phyloP scores from a whole-genome alignment of 108 stramenopile genomes.

The Stephanodiscus minutulus region DNA sequence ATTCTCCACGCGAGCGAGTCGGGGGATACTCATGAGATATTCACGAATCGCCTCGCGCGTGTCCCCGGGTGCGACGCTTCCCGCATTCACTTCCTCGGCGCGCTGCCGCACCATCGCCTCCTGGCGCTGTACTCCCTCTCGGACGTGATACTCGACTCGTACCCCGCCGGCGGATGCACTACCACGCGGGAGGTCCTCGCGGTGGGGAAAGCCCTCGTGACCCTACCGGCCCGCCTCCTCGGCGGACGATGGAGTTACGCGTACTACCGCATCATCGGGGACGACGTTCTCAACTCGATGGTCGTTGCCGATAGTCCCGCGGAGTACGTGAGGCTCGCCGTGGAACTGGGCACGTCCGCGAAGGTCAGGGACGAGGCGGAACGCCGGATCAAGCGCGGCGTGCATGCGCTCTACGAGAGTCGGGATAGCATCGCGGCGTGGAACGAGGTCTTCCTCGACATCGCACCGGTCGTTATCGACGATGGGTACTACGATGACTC shows the following conservation, averaged over 20 bases:
- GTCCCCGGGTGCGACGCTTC: constrained; percentile 42
- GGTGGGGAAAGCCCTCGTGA: constrained; percentile 46
- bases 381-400: constrained; percentile 2
- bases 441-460: constrained; percentile 28
- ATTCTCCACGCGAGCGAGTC: background rate
- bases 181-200: constrained; percentile 49
- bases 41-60: constrained; percentile 3
- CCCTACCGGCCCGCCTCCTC: constrained; percentile 44
- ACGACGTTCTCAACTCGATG: constrained; percentile 9
- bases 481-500: too few relatives aligned
- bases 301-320: constrained; percentile 23
- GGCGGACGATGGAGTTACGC: constrained; percentile 46
- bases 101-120: constrained; percentile 34
- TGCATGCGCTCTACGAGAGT: constrained; percentile 18
- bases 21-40: background rate
- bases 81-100: constrained; percentile 30
- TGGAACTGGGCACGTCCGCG: constrained; percentile 25
- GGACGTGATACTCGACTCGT: constrained; percentile 42
- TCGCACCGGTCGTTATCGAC: constrained; percentile 20
- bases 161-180: constrained; percentile 51
- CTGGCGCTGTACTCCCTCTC: constrained; percentile 31
- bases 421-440: constrained; percentile 26
- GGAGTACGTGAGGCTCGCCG: constrained; percentile 31
- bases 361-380: constrained; percentile 12
- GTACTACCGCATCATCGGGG: constrained; percentile 4